These are phyloP conservation scores for Sporothrix humicola DNA, from an alignment of 2,329 filamentous ascomycete genomes.

Conservation along the genomic window DNA sequence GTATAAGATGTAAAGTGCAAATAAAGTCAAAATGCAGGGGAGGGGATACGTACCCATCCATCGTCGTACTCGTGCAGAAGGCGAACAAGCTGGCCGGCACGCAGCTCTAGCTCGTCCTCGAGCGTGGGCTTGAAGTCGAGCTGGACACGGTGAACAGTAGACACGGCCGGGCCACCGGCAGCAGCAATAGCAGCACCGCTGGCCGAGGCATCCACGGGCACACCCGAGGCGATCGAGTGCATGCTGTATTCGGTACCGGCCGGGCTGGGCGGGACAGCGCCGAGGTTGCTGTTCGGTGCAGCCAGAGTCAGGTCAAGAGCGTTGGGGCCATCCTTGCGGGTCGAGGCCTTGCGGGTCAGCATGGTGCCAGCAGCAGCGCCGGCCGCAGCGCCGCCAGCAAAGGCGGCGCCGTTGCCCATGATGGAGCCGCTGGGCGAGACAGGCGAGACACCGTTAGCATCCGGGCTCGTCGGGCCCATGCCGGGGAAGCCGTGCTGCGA, in stretches of 20 bases:
- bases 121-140: slow-evolving; percentile 92
- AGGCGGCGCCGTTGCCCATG: slow-evolving; percentile 39
- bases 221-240: slow-evolving; percentile 58
- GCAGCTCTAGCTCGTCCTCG: slow-evolving; percentile 86
- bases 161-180: slow-evolving; percentile 63
- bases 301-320: slow-evolving; percentile 61
- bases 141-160: slow-evolving; percentile 86
- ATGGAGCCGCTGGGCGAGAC: slow-evolving; percentile 32
- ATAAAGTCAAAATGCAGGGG: too few species aligned
- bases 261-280: slow-evolving; percentile 60
- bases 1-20: too few species aligned
- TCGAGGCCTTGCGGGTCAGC: slow-evolving; percentile 61
- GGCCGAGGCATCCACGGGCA: slow-evolving; percentile 52
- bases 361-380: slow-evolving; percentile 49
- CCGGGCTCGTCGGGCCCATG: slow-evolving; percentile 47
- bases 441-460: slow-evolving; percentile 40
- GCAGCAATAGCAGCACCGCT: slow-evolving; percentile 66
- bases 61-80: slow-evolving; percentile 97
- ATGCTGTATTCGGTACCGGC: slow-evolving; percentile 68
- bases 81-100: slow-evolving; percentile 81
- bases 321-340: slow-evolving; percentile 58
- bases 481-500: slow-evolving; percentile 46
- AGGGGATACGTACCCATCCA: slow-evolving; percentile 77
- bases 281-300: slow-evolving; percentile 44
- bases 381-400: slow-evolving; percentile 48